Conservation (phyloP, 768 basidiomycete genomes). For the Dioszegia aurantiaca region DNA sequence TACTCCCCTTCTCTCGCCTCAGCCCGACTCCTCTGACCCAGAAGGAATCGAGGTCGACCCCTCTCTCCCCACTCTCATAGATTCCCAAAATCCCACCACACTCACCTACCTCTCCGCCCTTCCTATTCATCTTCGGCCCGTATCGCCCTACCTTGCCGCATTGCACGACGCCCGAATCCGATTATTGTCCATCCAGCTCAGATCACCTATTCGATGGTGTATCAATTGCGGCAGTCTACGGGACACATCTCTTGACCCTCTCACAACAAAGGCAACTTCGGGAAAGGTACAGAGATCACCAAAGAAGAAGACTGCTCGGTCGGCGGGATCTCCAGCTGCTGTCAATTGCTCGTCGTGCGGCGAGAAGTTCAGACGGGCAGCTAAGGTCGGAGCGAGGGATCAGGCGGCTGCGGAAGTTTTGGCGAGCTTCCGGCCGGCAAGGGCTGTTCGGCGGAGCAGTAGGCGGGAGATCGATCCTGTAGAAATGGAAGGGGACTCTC, state of each 20-base stretch:
- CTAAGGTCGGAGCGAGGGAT: background rate
- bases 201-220: conserved; percentile 29
- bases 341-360: conserved; percentile 31
- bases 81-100: background rate
- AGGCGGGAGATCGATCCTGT: background rate
- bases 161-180: conserved; percentile 38
- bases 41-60: background rate
- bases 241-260: background rate
- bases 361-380: conserved; percentile 16
- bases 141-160: conserved; percentile 36
- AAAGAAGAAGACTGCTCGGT: background rate
- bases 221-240: conserved; percentile 25
- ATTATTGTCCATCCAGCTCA: conserved; percentile 13
- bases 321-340: background rate
- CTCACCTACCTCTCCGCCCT: conserved; percentile 26
- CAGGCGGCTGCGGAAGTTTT: conserved; percentile 16
- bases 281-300: conserved; percentile 12
- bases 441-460: conserved; percentile 18
- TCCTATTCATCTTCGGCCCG: conserved; percentile 27
- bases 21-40: too few relatives aligned
- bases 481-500: too few relatives aligned
- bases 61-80: background rate
- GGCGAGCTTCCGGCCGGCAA: conserved; percentile 17
- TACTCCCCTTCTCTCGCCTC: too few relatives aligned
- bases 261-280: background rate